phyloP scores from a whole-genome alignment of 192 early-diverging fungal species.

The Coemansia sp. region DNA sequence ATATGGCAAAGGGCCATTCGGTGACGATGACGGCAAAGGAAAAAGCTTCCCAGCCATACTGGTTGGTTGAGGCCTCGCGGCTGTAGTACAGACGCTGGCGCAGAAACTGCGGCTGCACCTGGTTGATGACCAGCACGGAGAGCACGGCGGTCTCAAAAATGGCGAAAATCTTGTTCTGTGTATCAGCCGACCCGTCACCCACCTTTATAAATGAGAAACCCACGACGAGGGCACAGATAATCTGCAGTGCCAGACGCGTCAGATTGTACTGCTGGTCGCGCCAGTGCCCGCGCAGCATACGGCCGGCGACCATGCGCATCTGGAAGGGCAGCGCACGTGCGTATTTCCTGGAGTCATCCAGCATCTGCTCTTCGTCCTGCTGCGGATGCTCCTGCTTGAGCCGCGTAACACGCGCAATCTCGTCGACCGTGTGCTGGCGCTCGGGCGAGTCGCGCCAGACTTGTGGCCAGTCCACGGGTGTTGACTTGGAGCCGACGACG shows the following conservation, averaged over 20 bases:
- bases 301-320: conserved; percentile 57
- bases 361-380: neutral
- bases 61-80: conserved; percentile 64
- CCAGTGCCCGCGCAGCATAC: conserved; percentile 76
- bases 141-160: conserved; percentile 69
- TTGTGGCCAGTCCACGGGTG: conserved; percentile 66
- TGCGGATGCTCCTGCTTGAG: conserved; percentile 19
- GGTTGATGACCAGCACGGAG: conserved; percentile 65
- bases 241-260: conserved; percentile 60
- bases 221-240: conserved; percentile 58
- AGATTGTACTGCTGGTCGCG: conserved; percentile 74
- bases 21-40: conserved; percentile 60
- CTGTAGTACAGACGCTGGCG: conserved; percentile 65
- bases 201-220: conserved; percentile 76
- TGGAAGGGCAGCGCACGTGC: conserved; percentile 50
- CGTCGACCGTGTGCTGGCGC: conserved; percentile 28
- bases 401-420: conserved; percentile 55
- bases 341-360: conserved; percentile 42
- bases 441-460: conserved; percentile 65
- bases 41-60: conserved; percentile 69
- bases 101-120: conserved; percentile 66
- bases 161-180: conserved; percentile 68
- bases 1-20: conserved; percentile 67
- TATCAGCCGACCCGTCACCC: conserved; percentile 54
- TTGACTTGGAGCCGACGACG: conserved; percentile 58